Evolutionary conservation across 495 filamentous ascomycete species (phyloP).

Genomic region (Geoglossum glabrum): DNA sequence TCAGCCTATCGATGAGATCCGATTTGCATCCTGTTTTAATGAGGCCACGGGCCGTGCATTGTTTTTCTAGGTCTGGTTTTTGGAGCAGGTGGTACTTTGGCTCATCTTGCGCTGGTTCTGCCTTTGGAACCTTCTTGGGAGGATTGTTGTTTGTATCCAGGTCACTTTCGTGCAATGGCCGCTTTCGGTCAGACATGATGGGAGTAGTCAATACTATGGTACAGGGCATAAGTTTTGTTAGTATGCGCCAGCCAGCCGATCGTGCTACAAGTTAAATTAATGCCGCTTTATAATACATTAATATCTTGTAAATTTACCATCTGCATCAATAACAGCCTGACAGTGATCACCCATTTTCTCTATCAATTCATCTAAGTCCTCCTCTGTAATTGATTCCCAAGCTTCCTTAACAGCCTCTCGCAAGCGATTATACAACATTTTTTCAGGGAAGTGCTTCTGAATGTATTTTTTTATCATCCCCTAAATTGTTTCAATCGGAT

Average conservation of each 20-base stretch:
- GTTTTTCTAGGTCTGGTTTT: not conserved
- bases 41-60: not conserved
- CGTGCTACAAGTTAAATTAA: no score
- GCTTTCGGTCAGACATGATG: not conserved
- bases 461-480: conserved; percentile 9
- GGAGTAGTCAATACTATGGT: no score
- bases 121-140: not conserved
- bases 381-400: not conserved
- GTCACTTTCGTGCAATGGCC: not conserved
- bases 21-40: not conserved
- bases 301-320: not conserved
- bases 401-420: not conserved
- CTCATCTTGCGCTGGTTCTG: not conserved
- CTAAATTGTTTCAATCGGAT: conserved; percentile 14
- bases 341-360: conserved; percentile 2
- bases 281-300: not conserved
- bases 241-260: no score
- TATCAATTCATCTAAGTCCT: not conserved
- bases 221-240: no score
- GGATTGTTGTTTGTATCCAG: not conserved
- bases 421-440: not conserved
- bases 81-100: not conserved
- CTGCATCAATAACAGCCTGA: conserved; percentile 4
- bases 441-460: not conserved
- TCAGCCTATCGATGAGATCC: not conserved